These are phyloP conservation scores for Kazachstania psychrophila DNA, from an alignment of 805 yeast species.

Conservation along the genomic window DNA sequence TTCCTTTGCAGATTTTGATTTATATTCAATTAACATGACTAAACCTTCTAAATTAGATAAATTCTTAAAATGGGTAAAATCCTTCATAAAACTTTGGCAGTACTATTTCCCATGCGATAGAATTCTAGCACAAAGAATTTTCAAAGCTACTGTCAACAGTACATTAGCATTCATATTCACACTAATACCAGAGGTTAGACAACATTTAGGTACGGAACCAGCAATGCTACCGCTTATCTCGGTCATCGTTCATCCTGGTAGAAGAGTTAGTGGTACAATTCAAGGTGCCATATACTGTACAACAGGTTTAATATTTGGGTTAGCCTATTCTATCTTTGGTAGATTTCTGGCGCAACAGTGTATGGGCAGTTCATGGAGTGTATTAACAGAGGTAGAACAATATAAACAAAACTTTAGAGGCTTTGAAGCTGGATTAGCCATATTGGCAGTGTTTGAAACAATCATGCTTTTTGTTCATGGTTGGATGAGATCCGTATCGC, in stretches of 20 bases:
- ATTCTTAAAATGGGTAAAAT: neutral
- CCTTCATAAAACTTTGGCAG: constrained; percentile 7
- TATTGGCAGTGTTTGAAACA: constrained; percentile 37
- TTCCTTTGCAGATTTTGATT: no score
- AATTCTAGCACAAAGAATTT: constrained; percentile 31
- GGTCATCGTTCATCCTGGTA: constrained; percentile 42
- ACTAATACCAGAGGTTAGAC: constrained; percentile 31
- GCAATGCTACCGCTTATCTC: constrained; percentile 39
- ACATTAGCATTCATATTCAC: constrained; percentile 37
- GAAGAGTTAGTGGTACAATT: constrained; percentile 40
- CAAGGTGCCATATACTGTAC: constrained; percentile 35
- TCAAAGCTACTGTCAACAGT: constrained; percentile 32
- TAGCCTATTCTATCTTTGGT: constrained; percentile 35
- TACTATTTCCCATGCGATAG: constrained; percentile 27
- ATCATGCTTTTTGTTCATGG: constrained; percentile 42
- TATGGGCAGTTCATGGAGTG: constrained; percentile 23
- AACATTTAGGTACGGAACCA: constrained; percentile 33
- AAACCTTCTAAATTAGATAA: neutral
- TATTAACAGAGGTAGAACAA: constrained; percentile 27
- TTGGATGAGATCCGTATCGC: constrained; percentile 40
- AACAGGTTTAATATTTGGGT: constrained; percentile 36
- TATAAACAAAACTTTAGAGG: constrained; percentile 23
- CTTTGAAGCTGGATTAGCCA: constrained; percentile 34
- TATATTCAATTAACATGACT: neutral
- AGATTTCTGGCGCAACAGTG: constrained; percentile 36